phyloP scores from a whole-genome alignment of 164 flowering plant genomes.

The Taxillus chinensis region DNA sequence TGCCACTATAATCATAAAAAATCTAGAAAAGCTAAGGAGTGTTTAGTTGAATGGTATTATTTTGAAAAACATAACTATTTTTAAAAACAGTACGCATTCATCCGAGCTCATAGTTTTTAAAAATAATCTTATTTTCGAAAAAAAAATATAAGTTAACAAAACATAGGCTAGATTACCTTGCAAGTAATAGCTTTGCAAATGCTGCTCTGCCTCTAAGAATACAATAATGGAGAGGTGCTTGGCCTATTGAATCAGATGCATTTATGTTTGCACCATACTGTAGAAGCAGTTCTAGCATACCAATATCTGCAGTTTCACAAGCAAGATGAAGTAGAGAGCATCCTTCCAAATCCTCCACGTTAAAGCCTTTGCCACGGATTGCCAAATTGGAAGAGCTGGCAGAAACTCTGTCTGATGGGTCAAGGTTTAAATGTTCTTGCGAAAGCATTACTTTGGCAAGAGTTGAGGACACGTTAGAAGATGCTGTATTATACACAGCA shows the following conservation, averaged over 20 bases:
- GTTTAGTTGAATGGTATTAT: too few relatives aligned
- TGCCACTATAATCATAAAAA: too few relatives aligned
- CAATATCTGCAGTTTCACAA: conserved; percentile 64
- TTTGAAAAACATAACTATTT: too few relatives aligned
- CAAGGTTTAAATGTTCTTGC: conserved; percentile 40
- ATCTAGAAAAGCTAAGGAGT: too few relatives aligned
- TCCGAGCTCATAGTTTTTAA: too few relatives aligned
- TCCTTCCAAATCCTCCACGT: conserved; percentile 38
- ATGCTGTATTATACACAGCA: conserved; percentile 34
- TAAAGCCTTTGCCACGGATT: conserved; percentile 18
- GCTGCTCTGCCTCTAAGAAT: conserved; percentile 36
- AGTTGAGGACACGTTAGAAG: conserved; percentile 24
- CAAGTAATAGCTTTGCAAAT: conserved; percentile 50
- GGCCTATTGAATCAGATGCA: conserved; percentile 60
- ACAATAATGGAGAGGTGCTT: conserved; percentile 70
- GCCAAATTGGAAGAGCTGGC: conserved; percentile 18
- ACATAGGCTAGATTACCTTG: conserved; percentile 33
- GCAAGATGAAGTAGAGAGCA: conserved; percentile 81
- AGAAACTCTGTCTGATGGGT: conserved; percentile 20
- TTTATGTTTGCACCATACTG: conserved; percentile 77
- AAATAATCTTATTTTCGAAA: too few relatives aligned
- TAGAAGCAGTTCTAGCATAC: conserved; percentile 86
- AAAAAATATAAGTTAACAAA: too few relatives aligned
- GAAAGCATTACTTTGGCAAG: conserved; percentile 51
- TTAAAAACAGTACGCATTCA: too few relatives aligned